Percentiles rank a stretch among this genome's conserved stretches.
Conservation (phyloP, 495 filamentous ascomycete species). For the Neurospora intermedia region DNA sequence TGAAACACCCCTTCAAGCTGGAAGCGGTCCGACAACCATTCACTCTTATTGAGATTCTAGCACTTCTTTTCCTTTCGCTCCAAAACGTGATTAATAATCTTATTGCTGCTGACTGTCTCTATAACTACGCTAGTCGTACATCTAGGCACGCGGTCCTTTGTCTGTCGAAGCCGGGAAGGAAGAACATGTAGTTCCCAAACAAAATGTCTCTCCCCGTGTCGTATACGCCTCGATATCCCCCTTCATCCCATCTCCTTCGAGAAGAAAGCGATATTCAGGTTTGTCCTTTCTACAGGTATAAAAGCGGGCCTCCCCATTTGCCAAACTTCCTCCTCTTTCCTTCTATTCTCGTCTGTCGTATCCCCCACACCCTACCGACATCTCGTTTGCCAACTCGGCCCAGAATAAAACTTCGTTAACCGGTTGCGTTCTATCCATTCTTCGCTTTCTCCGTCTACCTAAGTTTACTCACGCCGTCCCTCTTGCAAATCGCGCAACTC, state of each 20-base stretch:
- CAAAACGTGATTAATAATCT: not conserved
- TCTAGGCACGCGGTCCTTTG: not conserved
- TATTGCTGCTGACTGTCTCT: not conserved
- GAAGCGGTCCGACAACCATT: not conserved
- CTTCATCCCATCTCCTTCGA: not conserved
- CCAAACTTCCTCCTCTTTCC: not conserved
- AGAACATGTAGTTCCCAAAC: not conserved
- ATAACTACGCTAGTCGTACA: not conserved
- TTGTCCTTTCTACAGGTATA: not conserved
- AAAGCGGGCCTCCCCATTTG: not conserved
- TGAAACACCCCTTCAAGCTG: not conserved
- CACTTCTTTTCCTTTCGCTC: not conserved
- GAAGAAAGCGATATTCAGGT: not conserved
- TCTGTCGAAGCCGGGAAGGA: not conserved
- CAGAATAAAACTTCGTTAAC: not conserved
- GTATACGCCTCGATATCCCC: not conserved
- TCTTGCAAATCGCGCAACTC: not conserved
- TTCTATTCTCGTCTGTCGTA: not conserved
- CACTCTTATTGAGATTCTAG: not conserved
- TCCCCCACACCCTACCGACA: not conserved
- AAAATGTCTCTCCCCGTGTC: not conserved
- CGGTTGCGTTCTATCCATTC: not conserved
- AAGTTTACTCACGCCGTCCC: not conserved
- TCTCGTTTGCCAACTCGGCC: not conserved
- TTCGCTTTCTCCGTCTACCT: not conserved